Percentiles rank a stretch among this genome's conserved stretches.
phyloP scores from a whole-genome alignment of 306 rosid species.

The Alnus rubra region DNA sequence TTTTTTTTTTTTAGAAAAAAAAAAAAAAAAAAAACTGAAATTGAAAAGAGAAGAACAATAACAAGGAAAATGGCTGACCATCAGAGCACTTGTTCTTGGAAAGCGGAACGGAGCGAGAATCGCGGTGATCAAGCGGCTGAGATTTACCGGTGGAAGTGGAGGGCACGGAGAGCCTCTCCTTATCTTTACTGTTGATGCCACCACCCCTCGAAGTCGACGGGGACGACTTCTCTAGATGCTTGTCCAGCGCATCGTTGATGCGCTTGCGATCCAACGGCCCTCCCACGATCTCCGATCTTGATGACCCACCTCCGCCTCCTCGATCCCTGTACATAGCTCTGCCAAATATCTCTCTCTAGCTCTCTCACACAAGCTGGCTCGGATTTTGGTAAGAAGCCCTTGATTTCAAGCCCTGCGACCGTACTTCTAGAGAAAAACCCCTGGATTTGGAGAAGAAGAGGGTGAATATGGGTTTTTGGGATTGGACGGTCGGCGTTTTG shows the following conservation, averaged over 20 bases:
- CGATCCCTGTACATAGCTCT: constrained; percentile 60
- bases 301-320: constrained; percentile 47
- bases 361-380: neutral
- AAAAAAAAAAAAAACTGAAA: neutral
- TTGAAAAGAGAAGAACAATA: neutral
- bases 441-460: neutral
- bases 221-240: constrained; percentile 63
- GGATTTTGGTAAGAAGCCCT: neutral
- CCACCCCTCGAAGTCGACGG: constrained; percentile 52
- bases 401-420: constrained; percentile 13
- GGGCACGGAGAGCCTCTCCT: constrained; percentile 50
- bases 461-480: neutral
- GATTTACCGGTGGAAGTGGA: constrained; percentile 59
- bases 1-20: too few relatives aligned
- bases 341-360: constrained; percentile 2
- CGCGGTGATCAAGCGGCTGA: constrained; percentile 56
- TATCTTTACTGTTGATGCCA: constrained; percentile 43
- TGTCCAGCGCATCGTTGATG: constrained; percentile 68
- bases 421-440: neutral
- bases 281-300: constrained; percentile 56
- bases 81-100: constrained; percentile 58
- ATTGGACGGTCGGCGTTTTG: neutral
- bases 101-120: constrained; percentile 38
- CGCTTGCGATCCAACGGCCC: constrained; percentile 62
- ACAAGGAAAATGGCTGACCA: constrained; percentile 34